Base-by-base conservation (phyloP, 164 flowering plant species). In the Nelumbo lutea region DNA sequence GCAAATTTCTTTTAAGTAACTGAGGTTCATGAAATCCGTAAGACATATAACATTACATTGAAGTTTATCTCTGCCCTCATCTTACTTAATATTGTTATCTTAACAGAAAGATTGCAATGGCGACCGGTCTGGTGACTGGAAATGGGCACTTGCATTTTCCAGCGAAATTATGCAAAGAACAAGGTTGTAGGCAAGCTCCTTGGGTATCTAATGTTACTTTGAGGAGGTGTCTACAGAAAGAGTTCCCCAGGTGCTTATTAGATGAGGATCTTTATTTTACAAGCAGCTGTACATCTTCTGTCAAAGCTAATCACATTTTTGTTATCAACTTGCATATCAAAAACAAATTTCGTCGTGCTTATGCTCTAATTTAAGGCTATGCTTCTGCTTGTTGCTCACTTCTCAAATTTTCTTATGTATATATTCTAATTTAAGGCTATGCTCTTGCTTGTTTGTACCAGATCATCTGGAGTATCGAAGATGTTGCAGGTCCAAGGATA, bases 401-500 rank as follows among this genome's bases (percentile, higher is more conserved):
- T 14, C 2, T 51, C 6, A 3, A 14, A 40, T 70, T 63, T 1
- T 9, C 53, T 53, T 10, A 59, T 59, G 15, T 47, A 5, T 41
- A 15, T 42, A 46, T 73, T 13, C 50, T 40, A 60, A 67, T 40
- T 46, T 63, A 58, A 67, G 13, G 39, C 11, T 43, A 51, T 62
- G 48, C 11, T 42, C 58, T 57, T 66, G 53, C 27, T 44, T 11
- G 51, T 53, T 56, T 66, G 41, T 70, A 70, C 14, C 84, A 93
- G 96, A 90, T 79, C 86, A 62, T 57, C 51, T 79, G 76, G 84
- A 61, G 81, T 78, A 65, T 79, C 86, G 9, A 84, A 81, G 69
- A 59, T 77, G 58, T 72, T 80, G 70, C 70, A 66, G 74, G 63
- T 71, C 61, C 80, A 78, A 41, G 71, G 64, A 43, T 72, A 69